phyloP scores from a whole-genome alignment of 768 basidiomycete genomes.

The Butyriboletus loyo region DNA sequence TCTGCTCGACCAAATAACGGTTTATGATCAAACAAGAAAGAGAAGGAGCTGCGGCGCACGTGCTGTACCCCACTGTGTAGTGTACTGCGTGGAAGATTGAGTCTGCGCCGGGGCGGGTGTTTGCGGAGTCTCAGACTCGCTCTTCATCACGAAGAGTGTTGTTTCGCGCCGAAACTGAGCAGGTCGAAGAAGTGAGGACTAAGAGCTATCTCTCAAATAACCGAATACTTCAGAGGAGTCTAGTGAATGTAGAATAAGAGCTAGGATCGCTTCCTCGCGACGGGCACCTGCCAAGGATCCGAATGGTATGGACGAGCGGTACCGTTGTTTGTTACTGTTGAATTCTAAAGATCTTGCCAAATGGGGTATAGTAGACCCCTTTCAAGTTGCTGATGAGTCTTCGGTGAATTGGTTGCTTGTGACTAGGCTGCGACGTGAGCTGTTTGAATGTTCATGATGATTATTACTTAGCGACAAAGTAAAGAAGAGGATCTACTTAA shows the following conservation, averaged over 20 bases:
- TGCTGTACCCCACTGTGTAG: slow-evolving; percentile 39
- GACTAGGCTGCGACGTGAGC: neutral
- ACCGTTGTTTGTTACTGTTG: slow-evolving; percentile 23
- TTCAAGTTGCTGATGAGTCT: neutral
- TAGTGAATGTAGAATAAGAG: neutral
- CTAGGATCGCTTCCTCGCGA: neutral
- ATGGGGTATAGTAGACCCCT: no score
- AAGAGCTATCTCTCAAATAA: neutral
- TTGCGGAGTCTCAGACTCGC: slow-evolving; percentile 37
- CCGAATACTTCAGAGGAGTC: neutral
- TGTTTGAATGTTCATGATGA: neutral
- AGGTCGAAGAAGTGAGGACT: neutral
- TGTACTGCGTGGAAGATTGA: slow-evolving; percentile 30
- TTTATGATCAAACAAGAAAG: neutral
- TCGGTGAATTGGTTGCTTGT: neutral
- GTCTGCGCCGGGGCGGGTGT: slow-evolving; percentile 33
- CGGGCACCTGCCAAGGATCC: no score
- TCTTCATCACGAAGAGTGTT: slow-evolving; percentile 35
- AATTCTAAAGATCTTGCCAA: slow-evolving; percentile 19
- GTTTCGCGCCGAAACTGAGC: neutral
- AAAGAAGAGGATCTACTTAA: no score
- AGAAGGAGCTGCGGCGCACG: slow-evolving; percentile 29
- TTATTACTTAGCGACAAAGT: neutral
- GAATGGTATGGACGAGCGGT: slow-evolving; percentile 3
- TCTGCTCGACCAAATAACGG: slow-evolving; percentile 33